Evolutionary conservation across 2,329 filamentous ascomycete genomes (phyloP).

Genomic region (Furcasterigmium sp.): DNA sequence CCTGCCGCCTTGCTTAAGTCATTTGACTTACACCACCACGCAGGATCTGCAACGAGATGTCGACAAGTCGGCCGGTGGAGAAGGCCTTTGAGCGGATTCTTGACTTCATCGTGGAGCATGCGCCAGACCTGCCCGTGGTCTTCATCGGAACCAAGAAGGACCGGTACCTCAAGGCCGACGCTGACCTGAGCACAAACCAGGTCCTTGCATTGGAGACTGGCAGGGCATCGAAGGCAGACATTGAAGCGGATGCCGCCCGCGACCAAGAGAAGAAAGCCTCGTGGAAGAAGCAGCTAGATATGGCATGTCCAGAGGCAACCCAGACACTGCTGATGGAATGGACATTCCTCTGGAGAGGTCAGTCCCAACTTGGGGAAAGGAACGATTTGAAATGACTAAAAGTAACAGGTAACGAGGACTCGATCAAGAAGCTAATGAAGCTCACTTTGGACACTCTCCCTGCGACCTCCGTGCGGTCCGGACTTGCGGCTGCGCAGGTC

Average conservation of each 20-base stretch:
- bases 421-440: constrained; percentile 6
- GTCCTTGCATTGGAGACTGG: constrained; percentile 5
- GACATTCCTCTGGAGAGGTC: constrained; percentile 6
- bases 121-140: constrained; percentile 15
- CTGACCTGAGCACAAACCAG: constrained; percentile 13
- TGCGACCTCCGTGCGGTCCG: neutral
- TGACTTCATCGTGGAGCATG: constrained; percentile 13
- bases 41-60: constrained; percentile 19
- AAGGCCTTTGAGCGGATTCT: constrained; percentile 19
- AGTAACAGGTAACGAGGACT: constrained; percentile 7
- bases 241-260: no score
- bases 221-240: constrained; percentile 13
- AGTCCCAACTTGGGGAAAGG: neutral
- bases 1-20: neutral
- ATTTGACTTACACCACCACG: constrained; percentile 2
- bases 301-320: neutral
- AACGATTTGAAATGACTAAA: neutral
- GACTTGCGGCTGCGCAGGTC: constrained; percentile 7
- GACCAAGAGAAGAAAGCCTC: constrained; percentile 8
- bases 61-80: constrained; percentile 16
- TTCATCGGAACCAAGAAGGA: constrained; percentile 21
- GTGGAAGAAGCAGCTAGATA: constrained; percentile 6
- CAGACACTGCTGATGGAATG: constrained; percentile 2
- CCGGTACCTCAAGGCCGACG: constrained; percentile 14
- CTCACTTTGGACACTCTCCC: constrained; percentile 1